A percentile compares a stretch with the other conserved stretches of the same genome.
phyloP scores from a whole-genome alignment of 108 stramenopile species.

The Hondaea fermentalgiana region DNA sequence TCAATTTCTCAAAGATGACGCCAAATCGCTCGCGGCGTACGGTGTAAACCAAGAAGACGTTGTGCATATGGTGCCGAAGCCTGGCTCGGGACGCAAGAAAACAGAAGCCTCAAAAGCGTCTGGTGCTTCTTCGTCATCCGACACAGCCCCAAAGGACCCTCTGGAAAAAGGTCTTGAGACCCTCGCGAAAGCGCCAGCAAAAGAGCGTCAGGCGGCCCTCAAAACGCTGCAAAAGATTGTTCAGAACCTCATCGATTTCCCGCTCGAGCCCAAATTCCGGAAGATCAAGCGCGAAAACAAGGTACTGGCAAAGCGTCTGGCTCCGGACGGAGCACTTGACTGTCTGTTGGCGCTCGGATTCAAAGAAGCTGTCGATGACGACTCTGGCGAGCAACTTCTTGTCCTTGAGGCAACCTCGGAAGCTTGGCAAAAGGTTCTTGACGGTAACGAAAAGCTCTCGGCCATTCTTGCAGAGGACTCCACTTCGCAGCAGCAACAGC shows the following conservation, averaged over 20 bases:
- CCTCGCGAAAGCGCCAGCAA: not conserved
- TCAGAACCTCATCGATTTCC: not conserved
- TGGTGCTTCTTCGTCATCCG: not conserved
- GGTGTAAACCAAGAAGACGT: not conserved
- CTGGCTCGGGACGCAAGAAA: not conserved
- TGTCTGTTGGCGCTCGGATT: not conserved
- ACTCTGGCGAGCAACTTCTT: not conserved
- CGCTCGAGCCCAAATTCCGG: conserved; percentile 10
- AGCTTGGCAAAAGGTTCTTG: not conserved
- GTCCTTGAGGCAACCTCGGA: not conserved
- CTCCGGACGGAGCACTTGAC: not conserved
- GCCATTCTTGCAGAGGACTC: not conserved
- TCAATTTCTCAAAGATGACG: not conserved
- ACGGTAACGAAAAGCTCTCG: not conserved
- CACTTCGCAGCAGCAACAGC: not conserved
- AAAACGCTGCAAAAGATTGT: not conserved
- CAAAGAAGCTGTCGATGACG: not conserved
- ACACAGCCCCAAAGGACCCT: not conserved
- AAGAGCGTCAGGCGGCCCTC: not conserved
- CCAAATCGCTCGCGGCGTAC: not conserved
- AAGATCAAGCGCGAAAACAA: not conserved
- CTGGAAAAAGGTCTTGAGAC: not conserved
- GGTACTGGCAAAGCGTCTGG: not conserved
- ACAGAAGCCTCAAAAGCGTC: not conserved
- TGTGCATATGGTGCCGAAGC: not conserved